phyloP scores from a whole-genome alignment of 345 rosid genomes.

The Passiflora organensis region DNA sequence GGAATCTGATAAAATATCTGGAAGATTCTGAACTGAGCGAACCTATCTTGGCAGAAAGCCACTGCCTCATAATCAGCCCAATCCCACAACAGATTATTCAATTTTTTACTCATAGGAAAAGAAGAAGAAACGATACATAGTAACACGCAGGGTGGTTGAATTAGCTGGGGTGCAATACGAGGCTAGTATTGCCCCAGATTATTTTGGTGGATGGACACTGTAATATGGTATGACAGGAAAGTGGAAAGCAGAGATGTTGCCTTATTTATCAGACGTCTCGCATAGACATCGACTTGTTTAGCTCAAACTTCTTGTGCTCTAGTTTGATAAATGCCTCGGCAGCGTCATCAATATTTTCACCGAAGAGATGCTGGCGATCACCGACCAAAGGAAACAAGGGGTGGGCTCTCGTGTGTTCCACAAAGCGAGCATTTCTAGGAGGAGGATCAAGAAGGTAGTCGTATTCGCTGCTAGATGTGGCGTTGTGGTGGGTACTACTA shows the following conservation, averaged over 20 bases:
- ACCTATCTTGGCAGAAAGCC: no score
- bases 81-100: no score
- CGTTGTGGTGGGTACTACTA: not conserved
- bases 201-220: not conserved
- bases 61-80: no score
- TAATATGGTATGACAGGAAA: no score
- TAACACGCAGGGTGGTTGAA: no score
- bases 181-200: no score
- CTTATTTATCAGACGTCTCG: not conserved
- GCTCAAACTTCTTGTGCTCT: constrained; percentile 53
- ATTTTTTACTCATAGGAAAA: no score
- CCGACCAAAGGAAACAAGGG: not conserved
- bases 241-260: not conserved
- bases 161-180: no score
- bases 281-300: not conserved
- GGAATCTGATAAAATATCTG: no score
- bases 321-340: constrained; percentile 60
- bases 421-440: not conserved
- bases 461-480: not conserved
- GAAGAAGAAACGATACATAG: no score
- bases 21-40: no score
- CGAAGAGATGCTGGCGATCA: not conserved
- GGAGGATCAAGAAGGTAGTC: constrained; percentile 5
- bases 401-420: constrained; percentile 3
- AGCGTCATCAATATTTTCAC: constrained; percentile 43